A percentile compares a stretch with the other conserved stretches of the same genome.
These are phyloP conservation scores for Metarhizium album DNA, from an alignment of 2,329 filamentous ascomycete species.

Conservation along the genomic window DNA sequence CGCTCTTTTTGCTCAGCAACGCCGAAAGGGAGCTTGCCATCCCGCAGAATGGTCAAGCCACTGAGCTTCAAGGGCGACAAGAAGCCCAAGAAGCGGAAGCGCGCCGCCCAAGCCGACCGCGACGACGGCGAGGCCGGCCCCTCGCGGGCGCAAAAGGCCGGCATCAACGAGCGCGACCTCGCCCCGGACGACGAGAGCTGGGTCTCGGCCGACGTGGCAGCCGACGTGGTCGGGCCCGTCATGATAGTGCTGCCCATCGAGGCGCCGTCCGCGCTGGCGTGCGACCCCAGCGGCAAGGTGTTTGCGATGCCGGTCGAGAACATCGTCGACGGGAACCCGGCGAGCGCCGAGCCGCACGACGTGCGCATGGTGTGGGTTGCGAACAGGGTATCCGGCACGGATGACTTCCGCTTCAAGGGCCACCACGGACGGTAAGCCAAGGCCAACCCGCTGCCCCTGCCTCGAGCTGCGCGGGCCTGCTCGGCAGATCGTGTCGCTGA, in stretches of 20 bases:
- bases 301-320: slow-evolving; percentile 79
- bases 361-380: slow-evolving; percentile 94
- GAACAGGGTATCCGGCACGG: slow-evolving; percentile 71
- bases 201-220: slow-evolving; percentile 69
- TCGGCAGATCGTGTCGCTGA: neutral
- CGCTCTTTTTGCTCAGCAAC: slow-evolving; percentile 8
- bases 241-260: slow-evolving; percentile 73
- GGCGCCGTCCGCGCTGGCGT: slow-evolving; percentile 64
- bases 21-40: slow-evolving; percentile 5
- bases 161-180: slow-evolving; percentile 18
- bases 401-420: slow-evolving; percentile 76
- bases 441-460: slow-evolving; percentile 13
- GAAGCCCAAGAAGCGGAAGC: slow-evolving; percentile 85
- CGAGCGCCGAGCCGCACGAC: slow-evolving; percentile 89
- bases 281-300: slow-evolving; percentile 77
- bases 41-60: slow-evolving; percentile 64
- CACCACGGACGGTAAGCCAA: slow-evolving; percentile 82
- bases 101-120: slow-evolving; percentile 40
- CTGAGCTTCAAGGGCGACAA: slow-evolving; percentile 96
- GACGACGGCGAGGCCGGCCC: slow-evolving; percentile 31
- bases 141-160: slow-evolving; percentile 13
- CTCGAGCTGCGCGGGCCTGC: too few species aligned
- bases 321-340: slow-evolving; percentile 69
- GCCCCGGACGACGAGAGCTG: slow-evolving; percentile 68
- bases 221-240: slow-evolving; percentile 71